These are phyloP conservation scores for Botrytis porri DNA, from an alignment of 2,329 filamentous ascomycete genomes.

Conservation along the genomic window DNA sequence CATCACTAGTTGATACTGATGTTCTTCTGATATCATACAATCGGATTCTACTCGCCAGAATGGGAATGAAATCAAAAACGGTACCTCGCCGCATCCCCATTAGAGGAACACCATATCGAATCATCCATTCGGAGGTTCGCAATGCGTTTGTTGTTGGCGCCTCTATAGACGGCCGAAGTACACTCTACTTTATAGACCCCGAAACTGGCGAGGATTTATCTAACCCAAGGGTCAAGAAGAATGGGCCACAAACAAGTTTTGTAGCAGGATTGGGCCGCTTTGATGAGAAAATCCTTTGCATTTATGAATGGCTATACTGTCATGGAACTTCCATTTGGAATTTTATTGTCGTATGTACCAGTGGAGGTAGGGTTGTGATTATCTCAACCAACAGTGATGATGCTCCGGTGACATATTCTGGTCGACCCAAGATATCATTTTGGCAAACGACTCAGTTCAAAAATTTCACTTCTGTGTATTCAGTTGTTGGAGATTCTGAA, in stretches of 20 bases:
- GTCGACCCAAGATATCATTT: slow-evolving; percentile 45
- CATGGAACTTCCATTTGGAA: slow-evolving; percentile 57
- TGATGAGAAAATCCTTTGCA: slow-evolving; percentile 57
- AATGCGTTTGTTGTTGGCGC: slow-evolving; percentile 54
- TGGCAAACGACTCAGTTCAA: slow-evolving; percentile 46
- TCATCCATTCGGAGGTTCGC: slow-evolving; percentile 54
- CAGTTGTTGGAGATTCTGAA: slow-evolving; percentile 53
- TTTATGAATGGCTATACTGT: slow-evolving; percentile 62
- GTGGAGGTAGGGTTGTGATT: slow-evolving; percentile 53
- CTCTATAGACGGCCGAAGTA: slow-evolving; percentile 44
- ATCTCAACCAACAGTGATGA: slow-evolving; percentile 45
- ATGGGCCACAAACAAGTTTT: slow-evolving; percentile 44
- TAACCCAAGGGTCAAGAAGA: slow-evolving; percentile 39
- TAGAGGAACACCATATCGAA: slow-evolving; percentile 39
- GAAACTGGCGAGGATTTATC: slow-evolving; percentile 54
- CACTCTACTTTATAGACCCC: slow-evolving; percentile 55
- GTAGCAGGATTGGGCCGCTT: slow-evolving; percentile 55
- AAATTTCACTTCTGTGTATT: slow-evolving; percentile 47
- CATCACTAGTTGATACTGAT: slow-evolving; percentile 32
- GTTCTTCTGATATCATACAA: slow-evolving; percentile 50
- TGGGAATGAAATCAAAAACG: slow-evolving; percentile 46
- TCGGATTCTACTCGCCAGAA: slow-evolving; percentile 51
- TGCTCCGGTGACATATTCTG: background rate
- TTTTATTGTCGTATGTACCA: slow-evolving; percentile 60
- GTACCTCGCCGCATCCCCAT: slow-evolving; percentile 51